These are phyloP conservation scores for Fraxinus xanthoxyloides DNA, from an alignment of 305 asterid genomes.

Conservation along the genomic window DNA sequence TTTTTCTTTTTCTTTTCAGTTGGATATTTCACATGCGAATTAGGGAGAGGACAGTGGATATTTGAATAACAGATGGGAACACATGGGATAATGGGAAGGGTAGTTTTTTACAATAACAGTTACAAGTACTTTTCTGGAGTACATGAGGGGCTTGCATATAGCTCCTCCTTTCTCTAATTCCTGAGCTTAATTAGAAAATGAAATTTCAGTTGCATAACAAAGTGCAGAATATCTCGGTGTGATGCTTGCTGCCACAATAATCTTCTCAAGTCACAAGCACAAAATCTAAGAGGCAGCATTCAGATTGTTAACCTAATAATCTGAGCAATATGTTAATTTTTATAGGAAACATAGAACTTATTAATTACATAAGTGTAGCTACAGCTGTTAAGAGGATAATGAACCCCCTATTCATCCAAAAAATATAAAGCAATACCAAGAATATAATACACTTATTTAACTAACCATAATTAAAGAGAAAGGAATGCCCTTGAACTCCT, in stretches of 20 bases:
- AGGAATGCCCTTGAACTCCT: background rate
- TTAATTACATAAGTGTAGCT: no score
- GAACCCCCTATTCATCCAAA: no score
- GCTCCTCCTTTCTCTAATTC: no score
- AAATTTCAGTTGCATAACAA: conserved; percentile 2
- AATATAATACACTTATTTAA: no score
- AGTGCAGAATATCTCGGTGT: conserved; percentile 3
- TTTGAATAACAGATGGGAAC: background rate
- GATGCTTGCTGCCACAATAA: conserved; percentile 1
- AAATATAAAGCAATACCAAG: background rate
- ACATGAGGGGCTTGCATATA: background rate
- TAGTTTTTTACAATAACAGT: background rate
- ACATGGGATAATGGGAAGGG: background rate
- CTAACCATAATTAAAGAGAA: background rate
- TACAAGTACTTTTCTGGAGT: background rate
- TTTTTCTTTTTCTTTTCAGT: background rate
- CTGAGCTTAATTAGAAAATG: background rate
- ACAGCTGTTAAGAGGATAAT: no score
- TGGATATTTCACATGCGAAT: background rate
- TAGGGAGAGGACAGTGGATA: background rate
- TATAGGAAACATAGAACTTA: background rate
- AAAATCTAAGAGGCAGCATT: conserved; percentile 11
- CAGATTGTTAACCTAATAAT: background rate
- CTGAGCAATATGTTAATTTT: background rate
- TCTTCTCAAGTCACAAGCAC: background rate